Percentiles rank a stretch among this genome's conserved stretches.
Evolutionary conservation across 2,329 filamentous ascomycete genomes (phyloP).

Genomic region (Colletotrichum sp.): DNA sequence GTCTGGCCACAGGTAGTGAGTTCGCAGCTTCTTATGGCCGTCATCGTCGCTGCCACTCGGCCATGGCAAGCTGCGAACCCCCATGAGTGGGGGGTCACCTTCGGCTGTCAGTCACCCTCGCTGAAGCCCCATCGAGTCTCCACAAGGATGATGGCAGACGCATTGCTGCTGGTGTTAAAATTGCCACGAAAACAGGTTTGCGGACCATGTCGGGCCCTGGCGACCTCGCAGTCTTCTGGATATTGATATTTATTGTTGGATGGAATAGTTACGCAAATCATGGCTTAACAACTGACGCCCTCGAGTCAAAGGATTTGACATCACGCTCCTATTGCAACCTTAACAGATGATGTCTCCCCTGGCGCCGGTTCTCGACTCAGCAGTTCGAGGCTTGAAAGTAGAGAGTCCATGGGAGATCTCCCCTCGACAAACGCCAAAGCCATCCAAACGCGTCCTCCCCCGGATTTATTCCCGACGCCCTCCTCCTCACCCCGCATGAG

Average conservation of each 20-base stretch:
- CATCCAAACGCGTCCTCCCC: not conserved
- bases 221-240: not conserved
- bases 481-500: not conserved
- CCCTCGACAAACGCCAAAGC: not conserved
- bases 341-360: not conserved
- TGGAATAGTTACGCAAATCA: not conserved
- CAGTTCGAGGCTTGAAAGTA: not conserved
- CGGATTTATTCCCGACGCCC: not conserved
- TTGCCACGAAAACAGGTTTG: not conserved
- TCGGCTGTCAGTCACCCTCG: not conserved
- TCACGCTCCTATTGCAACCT: not conserved
- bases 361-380: not conserved
- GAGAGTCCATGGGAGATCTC: not conserved
- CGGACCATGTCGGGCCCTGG: not conserved
- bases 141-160: not conserved
- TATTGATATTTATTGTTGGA: not conserved
- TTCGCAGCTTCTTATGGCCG: not conserved
- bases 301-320: not conserved
- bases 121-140: not conserved
- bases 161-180: not conserved
- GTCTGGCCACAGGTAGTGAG: fast-evolving
- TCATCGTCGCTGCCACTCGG: not conserved
- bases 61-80: not conserved
- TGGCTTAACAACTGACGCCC: not conserved
- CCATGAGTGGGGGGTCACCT: not conserved